Evolutionary conservation across 192 early-diverging fungal species (phyloP).

Genomic region (Cladochytrium replicatum): DNA sequence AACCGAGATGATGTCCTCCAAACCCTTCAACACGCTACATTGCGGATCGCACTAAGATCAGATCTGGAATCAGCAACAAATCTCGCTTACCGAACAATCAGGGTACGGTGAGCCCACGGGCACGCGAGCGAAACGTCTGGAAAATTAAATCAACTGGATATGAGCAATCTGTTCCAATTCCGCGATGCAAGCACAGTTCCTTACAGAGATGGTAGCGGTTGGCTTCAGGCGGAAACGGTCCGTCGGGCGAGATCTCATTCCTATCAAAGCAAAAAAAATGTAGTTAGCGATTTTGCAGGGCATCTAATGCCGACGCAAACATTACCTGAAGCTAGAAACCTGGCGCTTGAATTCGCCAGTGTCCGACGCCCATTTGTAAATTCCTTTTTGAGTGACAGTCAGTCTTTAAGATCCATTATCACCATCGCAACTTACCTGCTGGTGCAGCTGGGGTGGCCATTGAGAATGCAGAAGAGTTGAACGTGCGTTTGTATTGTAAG

Average conservation of each 20-base stretch:
- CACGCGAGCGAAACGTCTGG: slow-evolving; percentile 17
- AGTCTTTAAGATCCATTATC: too few relatives aligned
- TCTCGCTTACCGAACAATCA: slow-evolving; percentile 61
- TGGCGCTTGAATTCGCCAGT: slow-evolving; percentile 76
- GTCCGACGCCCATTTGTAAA: slow-evolving; percentile 35
- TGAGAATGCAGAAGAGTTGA: too few relatives aligned
- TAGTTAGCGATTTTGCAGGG: too few relatives aligned
- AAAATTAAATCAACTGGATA: too few relatives aligned
- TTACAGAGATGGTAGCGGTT: slow-evolving; percentile 68
- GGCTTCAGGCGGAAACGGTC: slow-evolving; percentile 63
- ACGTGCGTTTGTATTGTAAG: too few relatives aligned
- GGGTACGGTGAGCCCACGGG: slow-evolving; percentile 78
- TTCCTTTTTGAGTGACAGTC: too few relatives aligned
- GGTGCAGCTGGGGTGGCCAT: too few relatives aligned
- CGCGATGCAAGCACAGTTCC: slow-evolving; percentile 9
- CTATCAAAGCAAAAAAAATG: slow-evolving; percentile 9
- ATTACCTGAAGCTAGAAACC: slow-evolving; percentile 38
- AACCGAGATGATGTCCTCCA: slow-evolving; percentile 71
- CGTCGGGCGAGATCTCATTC: slow-evolving; percentile 24
- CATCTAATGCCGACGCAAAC: too few relatives aligned
- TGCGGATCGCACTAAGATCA: background rate
- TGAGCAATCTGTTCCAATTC: too few relatives aligned
- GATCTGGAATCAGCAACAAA: too few relatives aligned
- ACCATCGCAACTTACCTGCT: too few relatives aligned
- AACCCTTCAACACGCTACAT: slow-evolving; percentile 64